Evolutionary conservation across 345 rosid genomes (phyloP), one percentile per base, ranked within the genome.

Genomic region (Carallia pectinifolia): DNA sequence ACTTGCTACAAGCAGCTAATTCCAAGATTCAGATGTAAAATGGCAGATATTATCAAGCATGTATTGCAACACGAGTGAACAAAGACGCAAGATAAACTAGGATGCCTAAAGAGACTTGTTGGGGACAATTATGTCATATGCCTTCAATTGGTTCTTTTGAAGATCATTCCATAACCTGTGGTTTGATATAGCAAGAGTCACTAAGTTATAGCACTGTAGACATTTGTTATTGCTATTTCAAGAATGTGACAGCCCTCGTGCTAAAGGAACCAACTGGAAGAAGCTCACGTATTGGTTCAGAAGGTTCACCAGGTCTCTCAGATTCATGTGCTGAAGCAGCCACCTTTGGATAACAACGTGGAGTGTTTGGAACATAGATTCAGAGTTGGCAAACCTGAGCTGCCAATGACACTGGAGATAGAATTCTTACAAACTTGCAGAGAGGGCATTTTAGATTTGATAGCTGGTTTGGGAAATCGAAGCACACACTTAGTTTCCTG

Each of bases 401-500:
- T 77, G 80, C 83, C 81, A 77, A 53, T 47, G 69, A 73, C 74
- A 76, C 65, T 81, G 80, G 88, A 81, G 74, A 77, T 66, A 73
- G 81, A 61, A 68, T 50, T 73, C 58, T 69, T 73, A 88, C 61
- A 70, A 67, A 64, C 81, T 79, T 80, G 88, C 58, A 83, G 62
- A 73, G 88, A 79, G 71, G 77, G 69, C 78, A 85, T 56, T 79
- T 75, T 82, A 78, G 68, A 81, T 84, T 69, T 85, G 81, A 65
- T 64, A 36, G 71, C 84, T 70, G 81, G 76, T 77, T 80, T 85
- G 67, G 74, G 80, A 79, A 75, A 76, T 76, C 19, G 81, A 76
- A 88, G 86, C 66, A 81, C 64, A 82, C 86, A 89, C 70, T 86
- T 87, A 67, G 86, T 85, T 74, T 79, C 96, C 96, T 88, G 92